Evolutionary conservation across 164 flowering plant genomes (phyloP), one percentile per base, ranked within the genome.

Genomic region (Akebia trifoliata): DNA sequence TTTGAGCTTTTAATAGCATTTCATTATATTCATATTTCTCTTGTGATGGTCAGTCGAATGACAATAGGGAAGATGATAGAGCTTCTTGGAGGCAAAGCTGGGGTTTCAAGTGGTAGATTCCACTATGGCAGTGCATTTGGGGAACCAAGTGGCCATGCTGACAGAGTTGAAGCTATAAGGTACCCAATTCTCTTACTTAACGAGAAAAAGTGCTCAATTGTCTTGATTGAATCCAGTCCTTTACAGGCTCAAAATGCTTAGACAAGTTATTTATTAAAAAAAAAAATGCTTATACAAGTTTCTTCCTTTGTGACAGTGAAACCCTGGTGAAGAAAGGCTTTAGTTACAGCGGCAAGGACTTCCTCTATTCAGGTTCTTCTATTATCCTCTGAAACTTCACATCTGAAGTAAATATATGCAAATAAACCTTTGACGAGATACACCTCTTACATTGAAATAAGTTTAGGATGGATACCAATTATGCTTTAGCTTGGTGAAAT

Each of bases 91-190:
- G 65, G 99, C 49, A 94, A 94, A 71, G 97, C 99, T 59, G 99
- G 97, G 52, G 97, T 90, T 68, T 87, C 97, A 54, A 51, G 87
- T 65, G 99, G 99, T 32, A 81, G 81, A 70, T 94, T 90, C 63
- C 95, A 86, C 60, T 94, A 90, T 73, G 99, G 99, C 17, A 90
- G 99, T 86, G 99, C 99, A 30, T 94, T 90, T 80, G 97, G 99
- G 6, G 99, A 94, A 66, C 88, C 90, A 38, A 87, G 95, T 78
- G 99, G 99, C 56, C 96, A 86, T 78, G 99, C 99, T 42, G 95
- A 94, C 69, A 86, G 14, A 70, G 97, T 90, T 70, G 99, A 90
- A 56, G 70, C 66, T 53, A 87, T 94, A 82, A 92, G 98, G 98
- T 91, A 62, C 37, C 38, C 2, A 54, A n/a, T n/a, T n/a, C n/a